Evolutionary conservation across 208 protist genomes (phyloP).

Genomic region (Trypanosomatidae sp.): DNA sequence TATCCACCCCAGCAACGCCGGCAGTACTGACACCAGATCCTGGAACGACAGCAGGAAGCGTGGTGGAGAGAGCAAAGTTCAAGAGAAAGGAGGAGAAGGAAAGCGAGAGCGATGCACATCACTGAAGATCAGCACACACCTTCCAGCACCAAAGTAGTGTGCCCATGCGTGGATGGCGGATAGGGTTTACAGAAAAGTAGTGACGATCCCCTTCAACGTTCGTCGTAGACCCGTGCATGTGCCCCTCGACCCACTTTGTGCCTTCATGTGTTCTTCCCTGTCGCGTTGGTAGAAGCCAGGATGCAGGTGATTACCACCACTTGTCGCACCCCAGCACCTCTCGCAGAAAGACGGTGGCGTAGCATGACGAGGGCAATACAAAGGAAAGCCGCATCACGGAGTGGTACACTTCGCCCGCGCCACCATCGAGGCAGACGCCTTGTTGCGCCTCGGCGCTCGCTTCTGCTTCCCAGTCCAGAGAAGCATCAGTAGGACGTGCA

Average conservation of each 20-base stretch:
- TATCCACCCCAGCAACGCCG: background rate
- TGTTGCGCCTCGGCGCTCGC: background rate
- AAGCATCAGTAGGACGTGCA: slow-evolving; percentile 25
- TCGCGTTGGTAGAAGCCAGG: background rate
- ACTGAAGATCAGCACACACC: background rate
- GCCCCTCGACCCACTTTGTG: background rate
- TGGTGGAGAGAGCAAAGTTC: background rate
- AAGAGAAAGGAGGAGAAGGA: background rate
- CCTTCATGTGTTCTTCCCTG: background rate
- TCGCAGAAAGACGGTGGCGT: slow-evolving; percentile 81
- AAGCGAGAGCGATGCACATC: background rate
- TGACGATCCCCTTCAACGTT: background rate
- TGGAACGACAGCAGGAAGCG: slow-evolving; percentile 3
- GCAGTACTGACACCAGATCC: background rate
- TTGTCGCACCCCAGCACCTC: slow-evolving; percentile 65
- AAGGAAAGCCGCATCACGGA: slow-evolving; percentile 41
- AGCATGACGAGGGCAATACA: slow-evolving; percentile 71
- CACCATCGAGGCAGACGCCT: background rate
- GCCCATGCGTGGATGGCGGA: background rate
- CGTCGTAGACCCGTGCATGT: background rate
- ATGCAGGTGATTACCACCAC: slow-evolving; percentile 47
- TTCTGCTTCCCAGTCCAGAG: slow-evolving; percentile 2
- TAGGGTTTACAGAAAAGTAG: background rate
- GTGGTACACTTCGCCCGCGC: background rate
- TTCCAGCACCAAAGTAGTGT: background rate